These are phyloP conservation scores for Chaetoceros tenuissimus DNA, from an alignment of 108 stramenopile genomes.

Conservation along the genomic window DNA sequence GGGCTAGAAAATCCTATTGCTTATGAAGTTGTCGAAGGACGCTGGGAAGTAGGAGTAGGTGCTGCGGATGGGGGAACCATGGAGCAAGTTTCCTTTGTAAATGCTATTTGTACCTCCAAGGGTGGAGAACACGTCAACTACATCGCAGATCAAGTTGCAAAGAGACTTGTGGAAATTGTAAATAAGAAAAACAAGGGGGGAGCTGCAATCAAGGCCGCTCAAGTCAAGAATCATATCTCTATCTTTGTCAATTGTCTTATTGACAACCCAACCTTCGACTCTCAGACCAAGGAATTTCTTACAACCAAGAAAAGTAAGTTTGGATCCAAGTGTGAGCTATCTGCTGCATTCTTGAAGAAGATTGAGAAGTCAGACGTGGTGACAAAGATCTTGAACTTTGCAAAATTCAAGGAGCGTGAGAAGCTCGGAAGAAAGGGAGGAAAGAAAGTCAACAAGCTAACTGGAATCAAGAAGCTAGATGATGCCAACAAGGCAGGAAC, in stretches of 20 bases:
- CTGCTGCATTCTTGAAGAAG: slow-evolving; percentile 78
- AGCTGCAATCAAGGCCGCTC: slow-evolving; percentile 71
- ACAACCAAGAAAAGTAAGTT: slow-evolving; percentile 76
- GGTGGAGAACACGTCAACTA: slow-evolving; percentile 92
- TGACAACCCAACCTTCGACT: slow-evolving; percentile 96
- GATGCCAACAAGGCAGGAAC: slow-evolving; percentile 97
- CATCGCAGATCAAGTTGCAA: slow-evolving; percentile 85
- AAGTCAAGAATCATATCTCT: slow-evolving; percentile 93
- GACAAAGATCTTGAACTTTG: slow-evolving; percentile 69
- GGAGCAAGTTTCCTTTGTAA: slow-evolving; percentile 96
- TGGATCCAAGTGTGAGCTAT: slow-evolving; percentile 60
- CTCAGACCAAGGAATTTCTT: slow-evolving; percentile 96
- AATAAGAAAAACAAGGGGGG: slow-evolving; percentile 97
- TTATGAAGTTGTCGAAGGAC: slow-evolving; percentile 78
- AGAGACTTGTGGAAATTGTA: slow-evolving; percentile 31
- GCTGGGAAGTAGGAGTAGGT: slow-evolving; percentile 97
- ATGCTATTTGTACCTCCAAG: slow-evolving; percentile 93
- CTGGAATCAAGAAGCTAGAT: slow-evolving; percentile 94
- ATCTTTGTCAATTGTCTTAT: slow-evolving; percentile 96
- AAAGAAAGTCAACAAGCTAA: slow-evolving; percentile 88
- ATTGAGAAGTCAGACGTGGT: slow-evolving; percentile 91
- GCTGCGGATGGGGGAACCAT: slow-evolving; percentile 72
- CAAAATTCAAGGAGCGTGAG: slow-evolving; percentile 84
- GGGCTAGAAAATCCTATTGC: slow-evolving; percentile 73
- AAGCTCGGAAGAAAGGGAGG: slow-evolving; percentile 90